Conservation (phyloP, 2,329 filamentous ascomycete genomes). For the Akanthomyces uredinophilus region DNA sequence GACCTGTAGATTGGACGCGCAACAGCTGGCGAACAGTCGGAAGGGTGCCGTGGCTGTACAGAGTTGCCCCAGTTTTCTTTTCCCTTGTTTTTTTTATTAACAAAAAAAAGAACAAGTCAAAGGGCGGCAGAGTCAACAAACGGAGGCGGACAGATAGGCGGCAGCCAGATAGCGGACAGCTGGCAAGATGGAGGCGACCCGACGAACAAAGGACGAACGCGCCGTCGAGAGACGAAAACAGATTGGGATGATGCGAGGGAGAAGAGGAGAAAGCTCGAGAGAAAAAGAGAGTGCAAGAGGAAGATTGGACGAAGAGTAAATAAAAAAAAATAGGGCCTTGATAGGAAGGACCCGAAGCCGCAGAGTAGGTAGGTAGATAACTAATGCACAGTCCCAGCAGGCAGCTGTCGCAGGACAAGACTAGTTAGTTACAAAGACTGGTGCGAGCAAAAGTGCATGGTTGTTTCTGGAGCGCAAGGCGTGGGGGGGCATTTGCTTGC, state of each 20-base stretch:
- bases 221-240: not conserved
- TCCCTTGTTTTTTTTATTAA: too few relatives aligned
- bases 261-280: not conserved
- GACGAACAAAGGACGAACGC: not conserved
- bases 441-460: not conserved
- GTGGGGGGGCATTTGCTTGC: not conserved
- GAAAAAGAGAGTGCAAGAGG: not conserved
- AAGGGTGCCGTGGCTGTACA: not conserved
- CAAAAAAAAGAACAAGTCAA: not conserved
- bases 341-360: conserved; percentile 1
- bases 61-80: not conserved
- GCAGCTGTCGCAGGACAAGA: not conserved
- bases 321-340: not conserved
- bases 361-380: not conserved
- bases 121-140: not conserved
- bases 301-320: conserved; percentile 1
- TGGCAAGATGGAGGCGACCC: not conserved
- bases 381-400: conserved; percentile 10
- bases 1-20: not conserved
- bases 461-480: not conserved
- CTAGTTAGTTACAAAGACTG: not conserved
- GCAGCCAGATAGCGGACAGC: not conserved
- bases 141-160: not conserved
- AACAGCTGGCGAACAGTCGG: not conserved
- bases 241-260: not conserved